Conservation (phyloP, 1,139 yeast genomes). For the Suhomyces wounanorum region DNA sequence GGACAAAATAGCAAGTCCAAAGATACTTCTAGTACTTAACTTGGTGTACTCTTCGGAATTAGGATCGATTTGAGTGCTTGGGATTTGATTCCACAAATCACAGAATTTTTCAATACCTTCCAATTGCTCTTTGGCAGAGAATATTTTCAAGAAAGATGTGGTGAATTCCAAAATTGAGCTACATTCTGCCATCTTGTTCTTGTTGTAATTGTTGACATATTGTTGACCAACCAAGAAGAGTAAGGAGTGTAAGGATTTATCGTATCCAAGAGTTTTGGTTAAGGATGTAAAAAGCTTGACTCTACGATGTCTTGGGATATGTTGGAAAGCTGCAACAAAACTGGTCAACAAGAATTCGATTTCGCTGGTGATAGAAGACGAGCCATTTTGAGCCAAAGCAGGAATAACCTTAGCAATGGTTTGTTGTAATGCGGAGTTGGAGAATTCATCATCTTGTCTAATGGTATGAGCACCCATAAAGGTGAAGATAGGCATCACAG, state of each 20-base stretch:
- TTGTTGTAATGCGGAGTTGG: constrained; percentile 89
- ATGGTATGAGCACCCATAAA: constrained; percentile 98
- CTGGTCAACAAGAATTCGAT: constrained; percentile 83
- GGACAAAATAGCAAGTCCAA: constrained; percentile 61
- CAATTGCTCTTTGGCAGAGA: constrained; percentile 69
- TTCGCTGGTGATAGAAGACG: constrained; percentile 56
- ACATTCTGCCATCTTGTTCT: constrained; percentile 66
- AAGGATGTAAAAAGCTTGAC: constrained; percentile 80
- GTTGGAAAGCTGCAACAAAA: constrained; percentile 90
- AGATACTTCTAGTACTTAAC: constrained; percentile 58
- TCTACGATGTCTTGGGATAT: constrained; percentile 95
- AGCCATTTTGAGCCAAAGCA: constrained; percentile 70
- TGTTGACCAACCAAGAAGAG: constrained; percentile 81
- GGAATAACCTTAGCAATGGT: constrained; percentile 91
- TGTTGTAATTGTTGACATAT: constrained; percentile 54
- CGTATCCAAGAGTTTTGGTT: constrained; percentile 73
- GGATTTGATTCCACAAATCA: constrained; percentile 54
- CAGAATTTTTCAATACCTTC: constrained; percentile 58
- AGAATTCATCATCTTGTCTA: constrained; percentile 94
- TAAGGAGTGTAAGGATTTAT: constrained; percentile 66
- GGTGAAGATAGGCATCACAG: constrained; percentile 98
- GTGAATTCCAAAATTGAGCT: constrained; percentile 70
- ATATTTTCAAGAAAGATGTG: constrained; percentile 65
- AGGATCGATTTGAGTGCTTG: constrained; percentile 40
- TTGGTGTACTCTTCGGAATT: constrained; percentile 38